Evolutionary conservation across 176 grass and related monocot genomes (phyloP).

Genomic region (Oryza meridionalis): DNA sequence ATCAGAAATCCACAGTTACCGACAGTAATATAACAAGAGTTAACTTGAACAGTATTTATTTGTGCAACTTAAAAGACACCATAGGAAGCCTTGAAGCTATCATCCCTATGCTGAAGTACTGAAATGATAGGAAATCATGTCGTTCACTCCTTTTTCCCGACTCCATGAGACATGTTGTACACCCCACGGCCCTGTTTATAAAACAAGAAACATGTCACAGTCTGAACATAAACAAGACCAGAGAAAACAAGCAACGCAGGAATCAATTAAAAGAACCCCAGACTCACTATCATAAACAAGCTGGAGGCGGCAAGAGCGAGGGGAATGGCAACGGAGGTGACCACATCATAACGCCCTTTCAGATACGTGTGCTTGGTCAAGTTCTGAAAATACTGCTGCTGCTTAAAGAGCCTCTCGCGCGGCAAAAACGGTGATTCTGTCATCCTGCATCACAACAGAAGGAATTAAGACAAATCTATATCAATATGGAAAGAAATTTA

Average conservation of each 20-base stretch:
- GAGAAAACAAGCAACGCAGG: neutral
- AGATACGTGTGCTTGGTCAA: constrained; percentile 63
- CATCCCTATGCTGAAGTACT: neutral
- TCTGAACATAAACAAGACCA: neutral
- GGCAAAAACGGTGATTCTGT: constrained; percentile 56
- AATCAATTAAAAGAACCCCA: neutral
- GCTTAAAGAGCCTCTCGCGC: constrained; percentile 55
- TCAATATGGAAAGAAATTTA: neutral
- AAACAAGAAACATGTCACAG: constrained; percentile 16
- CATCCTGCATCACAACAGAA: constrained; percentile 48
- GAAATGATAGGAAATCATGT: neutral
- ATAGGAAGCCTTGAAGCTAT: neutral
- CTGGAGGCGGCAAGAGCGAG: constrained; percentile 54
- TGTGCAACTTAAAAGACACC: constrained; percentile 17
- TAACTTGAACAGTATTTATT: constrained; percentile 44
- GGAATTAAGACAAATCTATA: neutral
- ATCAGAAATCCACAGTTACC: constrained; percentile 24
- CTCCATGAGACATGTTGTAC: constrained; percentile 65
- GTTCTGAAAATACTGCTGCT: constrained; percentile 59
- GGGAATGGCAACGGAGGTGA: constrained; percentile 68
- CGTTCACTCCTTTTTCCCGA: constrained; percentile 59
- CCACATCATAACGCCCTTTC: constrained; percentile 58
- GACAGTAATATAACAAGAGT: neutral
- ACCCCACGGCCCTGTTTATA: constrained; percentile 49
- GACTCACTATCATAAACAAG: constrained; percentile 54